Evolutionary conservation across 805 yeast genomes (phyloP).

Genomic region (Wickerhamiella azyma): DNA sequence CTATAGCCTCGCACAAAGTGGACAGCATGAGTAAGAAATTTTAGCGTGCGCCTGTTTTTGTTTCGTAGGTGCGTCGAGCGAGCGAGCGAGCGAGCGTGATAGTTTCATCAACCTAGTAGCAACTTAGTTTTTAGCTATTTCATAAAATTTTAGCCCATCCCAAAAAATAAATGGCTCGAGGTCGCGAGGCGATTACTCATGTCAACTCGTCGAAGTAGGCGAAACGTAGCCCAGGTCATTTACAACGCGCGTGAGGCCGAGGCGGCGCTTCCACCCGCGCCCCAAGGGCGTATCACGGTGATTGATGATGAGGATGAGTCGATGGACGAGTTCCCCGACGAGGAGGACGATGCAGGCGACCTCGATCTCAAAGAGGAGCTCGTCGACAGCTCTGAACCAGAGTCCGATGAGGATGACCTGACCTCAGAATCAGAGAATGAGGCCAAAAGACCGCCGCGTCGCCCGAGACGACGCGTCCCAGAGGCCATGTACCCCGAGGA

Average conservation of each 20-base stretch:
- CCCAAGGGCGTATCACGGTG: not conserved
- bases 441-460: not conserved
- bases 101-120: too few relatives aligned
- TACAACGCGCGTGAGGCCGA: slow-evolving; percentile 5
- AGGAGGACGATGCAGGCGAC: slow-evolving; percentile 5
- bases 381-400: not conserved
- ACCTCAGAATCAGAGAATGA: not conserved
- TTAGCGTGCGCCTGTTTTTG: not conserved
- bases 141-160: too few relatives aligned
- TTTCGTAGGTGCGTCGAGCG: too few relatives aligned
- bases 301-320: slow-evolving; percentile 5
- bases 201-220: slow-evolving; percentile 6
- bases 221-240: slow-evolving; percentile 3
- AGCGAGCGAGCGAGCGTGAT: too few relatives aligned
- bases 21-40: slow-evolving; percentile 1
- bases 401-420: not conserved
- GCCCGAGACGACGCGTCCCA: slow-evolving; percentile 11
- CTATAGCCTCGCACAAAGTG: slow-evolving; percentile 20
- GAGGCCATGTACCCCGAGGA: slow-evolving; percentile 22
- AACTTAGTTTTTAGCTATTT: too few relatives aligned
- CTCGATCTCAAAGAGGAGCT: slow-evolving; percentile 8
- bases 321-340: slow-evolving; percentile 5
- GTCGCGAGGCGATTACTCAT: slow-evolving; percentile 4
- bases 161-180: not conserved
- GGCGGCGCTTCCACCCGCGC: not conserved